These are phyloP conservation scores for Debaryomyces nepalensis DNA, from an alignment of 1,139 yeast genomes.

Conservation along the genomic window DNA sequence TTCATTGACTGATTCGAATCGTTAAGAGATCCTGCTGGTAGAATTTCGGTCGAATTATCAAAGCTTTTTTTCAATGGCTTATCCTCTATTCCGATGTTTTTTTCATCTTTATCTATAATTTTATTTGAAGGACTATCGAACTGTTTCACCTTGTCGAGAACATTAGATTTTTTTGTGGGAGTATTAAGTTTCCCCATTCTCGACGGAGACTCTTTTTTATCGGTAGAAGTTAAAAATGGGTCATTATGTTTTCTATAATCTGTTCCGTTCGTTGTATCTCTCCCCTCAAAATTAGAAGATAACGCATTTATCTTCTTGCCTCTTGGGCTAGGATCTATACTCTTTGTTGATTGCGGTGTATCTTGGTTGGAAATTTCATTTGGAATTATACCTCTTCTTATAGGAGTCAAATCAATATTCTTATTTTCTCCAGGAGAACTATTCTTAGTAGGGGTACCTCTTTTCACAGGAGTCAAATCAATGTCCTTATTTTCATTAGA, in stretches of 20 bases:
- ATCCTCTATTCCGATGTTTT: no score
- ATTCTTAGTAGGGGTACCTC: no score
- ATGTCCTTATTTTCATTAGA: no score
- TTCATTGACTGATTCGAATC: background rate
- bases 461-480: background rate
- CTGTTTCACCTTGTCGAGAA: conserved; percentile 45
- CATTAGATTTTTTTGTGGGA: conserved; percentile 27
- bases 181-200: conserved; percentile 13
- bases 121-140: conserved; percentile 36
- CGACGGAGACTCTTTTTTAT: conserved; percentile 14
- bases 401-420: background rate
- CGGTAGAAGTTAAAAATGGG: background rate
- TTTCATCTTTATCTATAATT: no score
- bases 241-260: background rate
- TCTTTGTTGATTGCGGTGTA: background rate
- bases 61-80: no score
- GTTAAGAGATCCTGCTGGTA: no score
- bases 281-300: conserved; percentile 24
- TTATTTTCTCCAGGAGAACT: background rate
- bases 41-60: no score
- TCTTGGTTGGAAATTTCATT: background rate
- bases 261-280: conserved; percentile 10
- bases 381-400: conserved; percentile 9
- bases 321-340: conserved; percentile 14
- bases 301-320: conserved; percentile 23